Base-by-base conservation (phyloP, 73 alveolate species). In the Paramecium tetraurelia region DNA sequence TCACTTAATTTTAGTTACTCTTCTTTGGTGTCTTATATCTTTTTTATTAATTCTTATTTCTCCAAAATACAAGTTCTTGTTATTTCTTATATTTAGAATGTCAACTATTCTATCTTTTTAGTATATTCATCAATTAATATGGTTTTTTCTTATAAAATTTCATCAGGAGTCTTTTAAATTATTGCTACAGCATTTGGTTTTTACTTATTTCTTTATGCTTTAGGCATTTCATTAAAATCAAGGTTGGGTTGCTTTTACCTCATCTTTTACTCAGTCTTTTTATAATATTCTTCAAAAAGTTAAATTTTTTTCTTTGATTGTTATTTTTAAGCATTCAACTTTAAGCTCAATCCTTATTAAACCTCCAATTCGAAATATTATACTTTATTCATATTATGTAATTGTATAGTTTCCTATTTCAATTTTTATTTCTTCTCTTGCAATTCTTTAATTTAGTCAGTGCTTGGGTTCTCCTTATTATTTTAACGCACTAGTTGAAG, bases 31-130 rank as follows among this genome's bases (percentile, higher is more conserved):
- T 80, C 90, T 22, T 80, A 27, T 20, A 80, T 80, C 72, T 80
- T 80, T 46, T 80, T 80, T 11, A 80, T 40, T 22, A 80, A 80
- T 48, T 80, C 90, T 46, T 80, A 24, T 43, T 80, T 80, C 58
- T 80, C 90, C 29, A 80, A 80, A 24, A 80, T 80, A 24, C 90
- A 80, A 24, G 90, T 80, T 46, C 90, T 80, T 14, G 90, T 80
- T 80, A 80, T 80, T 24, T 80, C 90, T 80, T 80, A 46, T 10
- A 80, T 80, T 24, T 80, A 80, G 48, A 80, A 80, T 20, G 90
- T 44, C 46, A 80, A 46, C 24, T 80, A 80, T 18, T 80, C 90
- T 41, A 80, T 80, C 38, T 80, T 80, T 35, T 80, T 80, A 10
- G 70, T 48, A 22, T 80, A 80, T n/a, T 80, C 90, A 8, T 80